Evolutionary conservation across 352 stramenopile species (phyloP).

Genomic region (Pilasporangium apinafurcum): DNA sequence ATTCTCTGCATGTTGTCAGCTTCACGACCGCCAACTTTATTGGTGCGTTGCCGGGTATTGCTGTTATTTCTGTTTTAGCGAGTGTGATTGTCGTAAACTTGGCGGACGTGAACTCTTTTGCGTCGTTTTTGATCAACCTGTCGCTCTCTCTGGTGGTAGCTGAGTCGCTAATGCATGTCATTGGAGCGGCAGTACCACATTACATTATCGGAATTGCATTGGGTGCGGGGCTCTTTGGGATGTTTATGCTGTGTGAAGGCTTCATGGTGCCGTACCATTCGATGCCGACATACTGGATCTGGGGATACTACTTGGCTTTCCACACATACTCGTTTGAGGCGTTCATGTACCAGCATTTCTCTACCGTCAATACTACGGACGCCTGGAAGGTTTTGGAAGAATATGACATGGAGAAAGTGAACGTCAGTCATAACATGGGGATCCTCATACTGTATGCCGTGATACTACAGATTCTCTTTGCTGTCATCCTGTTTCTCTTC

Average conservation of each 20-base stretch:
- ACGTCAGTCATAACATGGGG: conserved; percentile 9
- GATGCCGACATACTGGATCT: conserved; percentile 75
- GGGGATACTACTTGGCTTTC: conserved; percentile 84
- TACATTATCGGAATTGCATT: conserved; percentile 87
- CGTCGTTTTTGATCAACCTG: conserved; percentile 62
- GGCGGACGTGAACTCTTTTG: conserved; percentile 48
- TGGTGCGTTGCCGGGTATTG: conserved; percentile 52
- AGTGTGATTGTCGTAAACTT: conserved; percentile 44
- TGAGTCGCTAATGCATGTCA: conserved; percentile 77
- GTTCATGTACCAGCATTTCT: conserved; percentile 85
- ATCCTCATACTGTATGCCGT: conserved; percentile 7
- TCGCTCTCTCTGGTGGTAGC: conserved; percentile 70
- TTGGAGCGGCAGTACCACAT: conserved; percentile 73
- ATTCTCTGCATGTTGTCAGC: conserved; percentile 57
- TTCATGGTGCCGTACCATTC: conserved; percentile 66
- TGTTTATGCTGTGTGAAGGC: conserved; percentile 87
- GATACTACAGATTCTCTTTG: conserved; percentile 8
- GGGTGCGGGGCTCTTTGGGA: conserved; percentile 71
- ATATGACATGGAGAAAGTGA: conserved; percentile 11
- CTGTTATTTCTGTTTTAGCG: conserved; percentile 51
- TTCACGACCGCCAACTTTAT: conserved; percentile 81
- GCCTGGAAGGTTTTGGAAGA: conserved; percentile 6
- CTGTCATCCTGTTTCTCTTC: conserved; percentile 6
- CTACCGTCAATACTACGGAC: conserved; percentile 6
- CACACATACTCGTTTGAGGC: conserved; percentile 84